Conservation (phyloP, 371 early-diverging fungal genomes). For the Mucor ambiguus region DNA sequence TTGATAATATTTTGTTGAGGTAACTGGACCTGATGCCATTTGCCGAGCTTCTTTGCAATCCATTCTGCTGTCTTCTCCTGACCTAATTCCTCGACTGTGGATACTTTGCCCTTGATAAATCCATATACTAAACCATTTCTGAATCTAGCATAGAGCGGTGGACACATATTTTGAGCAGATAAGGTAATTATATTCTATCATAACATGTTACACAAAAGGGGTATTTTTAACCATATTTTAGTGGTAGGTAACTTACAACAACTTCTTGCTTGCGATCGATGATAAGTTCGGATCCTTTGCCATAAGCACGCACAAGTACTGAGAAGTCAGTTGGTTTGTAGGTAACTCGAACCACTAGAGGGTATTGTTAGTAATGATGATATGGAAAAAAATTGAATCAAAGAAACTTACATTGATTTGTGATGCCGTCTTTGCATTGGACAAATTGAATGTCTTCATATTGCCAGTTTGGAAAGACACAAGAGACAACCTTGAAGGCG, state of each 20-base stretch:
- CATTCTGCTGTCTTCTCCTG: constrained; percentile 69
- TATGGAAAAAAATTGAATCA: not conserved
- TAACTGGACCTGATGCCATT: constrained; percentile 77
- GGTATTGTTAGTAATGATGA: too few relatives aligned
- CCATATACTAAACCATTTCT: constrained; percentile 92
- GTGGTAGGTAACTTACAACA: constrained; percentile 58
- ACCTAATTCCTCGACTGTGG: constrained; percentile 71
- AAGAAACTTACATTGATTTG: constrained; percentile 76
- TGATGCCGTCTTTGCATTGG: constrained; percentile 93
- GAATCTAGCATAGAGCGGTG: constrained; percentile 87
- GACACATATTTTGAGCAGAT: constrained; percentile 70
- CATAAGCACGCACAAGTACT: constrained; percentile 89
- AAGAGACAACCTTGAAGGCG: constrained; percentile 55
- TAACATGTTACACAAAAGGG: constrained; percentile 13
- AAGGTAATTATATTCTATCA: constrained; percentile 80
- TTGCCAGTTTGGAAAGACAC: constrained; percentile 80
- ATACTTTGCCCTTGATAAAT: constrained; percentile 77
- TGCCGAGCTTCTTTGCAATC: constrained; percentile 79
- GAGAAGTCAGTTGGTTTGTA: constrained; percentile 63
- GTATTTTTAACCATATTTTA: not conserved
- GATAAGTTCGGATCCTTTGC: constrained; percentile 81
- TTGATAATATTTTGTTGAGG: constrained; percentile 16
- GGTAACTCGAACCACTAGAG: constrained; percentile 74
- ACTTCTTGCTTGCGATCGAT: constrained; percentile 92
- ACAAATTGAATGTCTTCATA: constrained; percentile 58